A percentile compares a stretch with the other conserved stretches of the same genome.
These are phyloP conservation scores for Diaporthe sp. DNA, from an alignment of 2,329 filamentous ascomycete genomes.

Conservation along the genomic window DNA sequence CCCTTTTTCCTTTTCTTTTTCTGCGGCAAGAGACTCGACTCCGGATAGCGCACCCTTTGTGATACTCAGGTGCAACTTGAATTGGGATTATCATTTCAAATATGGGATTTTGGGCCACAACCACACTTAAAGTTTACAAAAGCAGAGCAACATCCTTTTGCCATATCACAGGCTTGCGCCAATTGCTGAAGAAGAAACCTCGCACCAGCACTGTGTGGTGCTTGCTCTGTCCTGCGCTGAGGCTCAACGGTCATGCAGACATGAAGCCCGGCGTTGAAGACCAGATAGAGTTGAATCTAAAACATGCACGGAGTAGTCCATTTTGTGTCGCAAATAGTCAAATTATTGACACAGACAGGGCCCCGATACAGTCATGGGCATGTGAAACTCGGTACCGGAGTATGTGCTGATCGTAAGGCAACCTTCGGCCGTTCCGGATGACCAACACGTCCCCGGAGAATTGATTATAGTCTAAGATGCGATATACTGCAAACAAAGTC, in stretches of 20 bases:
- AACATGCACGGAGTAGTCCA: not conserved
- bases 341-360: not conserved
- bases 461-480: not conserved
- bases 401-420: not conserved
- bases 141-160: not conserved
- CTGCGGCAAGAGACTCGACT: not conserved
- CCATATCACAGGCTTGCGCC: not conserved
- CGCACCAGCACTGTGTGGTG: not conserved
- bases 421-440: not conserved
- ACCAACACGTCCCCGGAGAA: no score
- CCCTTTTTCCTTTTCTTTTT: not conserved
- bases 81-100: not conserved
- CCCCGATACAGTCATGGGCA: not conserved
- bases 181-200: not conserved
- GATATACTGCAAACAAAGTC: not conserved
- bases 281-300: not conserved
- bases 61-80: not conserved
- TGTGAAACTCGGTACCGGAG: constrained; percentile 10
- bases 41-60: not conserved
- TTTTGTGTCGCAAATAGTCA: not conserved
- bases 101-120: not conserved
- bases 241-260: not conserved
- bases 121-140: not conserved
- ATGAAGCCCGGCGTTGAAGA: not conserved
- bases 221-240: no score